These are phyloP conservation scores for Cornus controversa DNA, from an alignment of 148 eudicot genomes.

Conservation along the genomic window DNA sequence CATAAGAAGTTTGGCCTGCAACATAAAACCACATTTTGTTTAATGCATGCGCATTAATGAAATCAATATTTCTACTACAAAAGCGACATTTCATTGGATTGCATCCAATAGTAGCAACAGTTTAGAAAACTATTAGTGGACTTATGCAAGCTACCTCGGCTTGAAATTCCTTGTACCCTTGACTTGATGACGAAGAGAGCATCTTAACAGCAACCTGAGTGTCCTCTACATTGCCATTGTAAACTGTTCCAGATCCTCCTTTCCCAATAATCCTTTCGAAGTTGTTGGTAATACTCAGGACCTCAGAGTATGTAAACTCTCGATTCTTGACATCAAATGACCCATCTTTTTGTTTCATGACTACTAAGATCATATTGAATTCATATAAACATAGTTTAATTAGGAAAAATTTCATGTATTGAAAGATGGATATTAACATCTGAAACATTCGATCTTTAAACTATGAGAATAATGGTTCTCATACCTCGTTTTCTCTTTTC, in stretches of 20 bases:
- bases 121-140: not conserved
- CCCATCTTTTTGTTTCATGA: not conserved
- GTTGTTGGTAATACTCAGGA: slow-evolving; percentile 21
- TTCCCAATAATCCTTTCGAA: slow-evolving; percentile 21
- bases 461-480: not conserved
- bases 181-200: slow-evolving; percentile 16
- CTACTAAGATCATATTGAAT: not conserved
- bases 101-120: not conserved
- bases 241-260: slow-evolving; percentile 37
- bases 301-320: slow-evolving; percentile 22
- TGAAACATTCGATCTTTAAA: not conserved
- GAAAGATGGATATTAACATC: too few relatives aligned
- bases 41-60: not conserved
- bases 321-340: slow-evolving; percentile 7
- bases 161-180: slow-evolving; percentile 26
- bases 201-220: slow-evolving; percentile 25
- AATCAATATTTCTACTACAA: not conserved
- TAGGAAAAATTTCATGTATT: not conserved
- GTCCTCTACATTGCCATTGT: slow-evolving; percentile 12
- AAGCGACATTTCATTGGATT: not conserved
- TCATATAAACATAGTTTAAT: not conserved
- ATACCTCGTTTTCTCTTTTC: slow-evolving; percentile 17
- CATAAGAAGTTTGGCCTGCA: slow-evolving; percentile 19
- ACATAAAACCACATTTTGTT: not conserved
- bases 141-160: slow-evolving; percentile 9